These are phyloP conservation scores for Cordyceps pruinosa DNA, from an alignment of 2,329 filamentous ascomycete genomes.

Conservation along the genomic window DNA sequence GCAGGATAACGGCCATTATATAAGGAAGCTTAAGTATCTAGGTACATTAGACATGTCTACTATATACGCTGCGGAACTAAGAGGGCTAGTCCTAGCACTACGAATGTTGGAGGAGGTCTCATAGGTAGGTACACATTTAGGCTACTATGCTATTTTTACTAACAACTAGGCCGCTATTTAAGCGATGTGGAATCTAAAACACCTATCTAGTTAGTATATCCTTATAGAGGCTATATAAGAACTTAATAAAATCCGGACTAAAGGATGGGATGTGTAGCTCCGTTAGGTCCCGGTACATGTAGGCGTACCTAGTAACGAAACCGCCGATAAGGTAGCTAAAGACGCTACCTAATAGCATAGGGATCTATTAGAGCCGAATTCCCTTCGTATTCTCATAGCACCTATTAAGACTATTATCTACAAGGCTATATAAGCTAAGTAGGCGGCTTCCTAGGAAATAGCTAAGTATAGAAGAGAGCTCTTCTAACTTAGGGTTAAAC, in stretches of 20 bases:
- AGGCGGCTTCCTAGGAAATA: slow-evolving; percentile 10
- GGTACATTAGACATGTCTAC: slow-evolving; percentile 21
- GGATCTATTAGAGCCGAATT: too few species aligned
- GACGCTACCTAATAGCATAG: too few species aligned
- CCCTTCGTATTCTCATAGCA: too few species aligned
- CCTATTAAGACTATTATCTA: too few species aligned
- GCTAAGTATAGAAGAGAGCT: slow-evolving; percentile 12
- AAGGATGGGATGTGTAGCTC: slow-evolving; percentile 14
- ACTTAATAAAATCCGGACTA: slow-evolving; percentile 13
- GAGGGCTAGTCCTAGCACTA: slow-evolving; percentile 21
- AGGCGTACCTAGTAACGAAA: slow-evolving; percentile 18
- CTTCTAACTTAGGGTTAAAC: slow-evolving; percentile 12
- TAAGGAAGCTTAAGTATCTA: slow-evolving; percentile 20
- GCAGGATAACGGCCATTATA: slow-evolving; percentile 10
- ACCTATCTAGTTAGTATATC: slow-evolving; percentile 24
- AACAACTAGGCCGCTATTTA: slow-evolving; percentile 26
- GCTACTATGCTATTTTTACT: slow-evolving; percentile 23
- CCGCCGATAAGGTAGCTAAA: slow-evolving; percentile 22
- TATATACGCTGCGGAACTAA: slow-evolving; percentile 24
- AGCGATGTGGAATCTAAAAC: slow-evolving; percentile 21
- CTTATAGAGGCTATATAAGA: slow-evolving; percentile 18
- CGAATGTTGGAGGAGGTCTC: slow-evolving; percentile 19
- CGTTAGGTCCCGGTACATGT: slow-evolving; percentile 18
- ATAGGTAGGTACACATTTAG: slow-evolving; percentile 6
- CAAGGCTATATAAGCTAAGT: slow-evolving; percentile 10